A percentile compares a stretch with the other conserved stretches of the same genome.
phyloP scores from a whole-genome alignment of 1,284 basidiomycete genomes.

The Sanghuangporus baumii region DNA sequence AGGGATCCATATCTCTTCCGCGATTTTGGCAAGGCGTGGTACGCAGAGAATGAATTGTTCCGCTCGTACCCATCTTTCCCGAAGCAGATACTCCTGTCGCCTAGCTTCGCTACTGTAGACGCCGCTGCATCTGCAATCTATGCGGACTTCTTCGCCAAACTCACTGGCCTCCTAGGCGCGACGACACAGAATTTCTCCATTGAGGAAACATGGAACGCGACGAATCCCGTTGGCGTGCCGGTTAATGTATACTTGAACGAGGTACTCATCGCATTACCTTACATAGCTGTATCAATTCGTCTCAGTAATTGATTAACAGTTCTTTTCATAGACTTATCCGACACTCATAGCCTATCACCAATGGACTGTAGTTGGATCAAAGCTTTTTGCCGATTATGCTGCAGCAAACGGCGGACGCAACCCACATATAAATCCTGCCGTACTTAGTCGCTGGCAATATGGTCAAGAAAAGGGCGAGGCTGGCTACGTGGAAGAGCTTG shows the following conservation, averaged over 20 bases:
- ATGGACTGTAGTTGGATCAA: constrained; percentile 31
- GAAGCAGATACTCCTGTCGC: constrained; percentile 31
- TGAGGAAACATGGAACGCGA: constrained; percentile 29
- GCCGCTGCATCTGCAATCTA: constrained; percentile 28
- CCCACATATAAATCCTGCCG: constrained; percentile 36
- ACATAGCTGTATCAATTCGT: background rate
- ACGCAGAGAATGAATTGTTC: constrained; percentile 22
- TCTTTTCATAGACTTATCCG: constrained; percentile 26
- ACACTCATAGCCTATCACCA: constrained; percentile 34
- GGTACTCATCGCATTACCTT: background rate
- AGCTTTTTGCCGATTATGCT: constrained; percentile 34
- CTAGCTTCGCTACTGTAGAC: constrained; percentile 28
- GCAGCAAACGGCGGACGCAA: constrained; percentile 31
- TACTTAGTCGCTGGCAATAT: constrained; percentile 32
- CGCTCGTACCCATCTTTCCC: constrained; percentile 31
- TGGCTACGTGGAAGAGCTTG: constrained; percentile 26
- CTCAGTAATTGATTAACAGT: background rate
- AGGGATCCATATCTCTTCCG: constrained; percentile 18
- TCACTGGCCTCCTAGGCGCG: constrained; percentile 31
- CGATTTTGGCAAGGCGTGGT: constrained; percentile 24
- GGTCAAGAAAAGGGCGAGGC: constrained; percentile 25
- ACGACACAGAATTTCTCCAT: constrained; percentile 30
- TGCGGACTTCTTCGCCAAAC: constrained; percentile 31
- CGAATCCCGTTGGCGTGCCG: constrained; percentile 24
- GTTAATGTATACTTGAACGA: constrained; percentile 26